Conservation (phyloP, 768 basidiomycete genomes). For the Russula sp. region DNA sequence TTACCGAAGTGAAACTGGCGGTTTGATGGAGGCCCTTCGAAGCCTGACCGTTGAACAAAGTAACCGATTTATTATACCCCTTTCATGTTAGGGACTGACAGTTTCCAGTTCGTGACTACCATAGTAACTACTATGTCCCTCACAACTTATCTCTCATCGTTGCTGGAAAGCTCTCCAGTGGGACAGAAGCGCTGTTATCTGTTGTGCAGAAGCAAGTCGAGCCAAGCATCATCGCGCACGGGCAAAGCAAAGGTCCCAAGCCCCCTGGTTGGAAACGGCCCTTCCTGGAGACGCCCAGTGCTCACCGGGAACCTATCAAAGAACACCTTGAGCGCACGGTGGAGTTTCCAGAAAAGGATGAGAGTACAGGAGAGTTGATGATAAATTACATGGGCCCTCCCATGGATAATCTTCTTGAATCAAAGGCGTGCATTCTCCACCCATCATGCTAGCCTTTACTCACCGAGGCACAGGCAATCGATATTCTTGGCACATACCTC, state of each 20-base stretch:
- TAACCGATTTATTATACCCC: conserved; percentile 31
- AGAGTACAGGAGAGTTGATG: conserved; percentile 83
- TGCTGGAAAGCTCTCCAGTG: conserved; percentile 76
- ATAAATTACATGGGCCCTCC: conserved; percentile 77
- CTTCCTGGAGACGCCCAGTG: conserved; percentile 83
- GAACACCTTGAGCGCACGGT: conserved; percentile 56
- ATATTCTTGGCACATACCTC: conserved; percentile 81
- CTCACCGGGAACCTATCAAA: conserved; percentile 48
- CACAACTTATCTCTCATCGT: conserved; percentile 90
- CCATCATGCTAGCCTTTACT: neutral
- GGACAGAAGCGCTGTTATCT: conserved; percentile 67
- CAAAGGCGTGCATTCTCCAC: conserved; percentile 43
- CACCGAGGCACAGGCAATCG: conserved; percentile 54
- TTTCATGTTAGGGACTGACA: conserved; percentile 13
- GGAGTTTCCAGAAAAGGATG: conserved; percentile 96
- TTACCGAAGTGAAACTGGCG: conserved; percentile 95
- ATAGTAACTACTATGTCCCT: conserved; percentile 84
- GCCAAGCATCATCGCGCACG: conserved; percentile 70
- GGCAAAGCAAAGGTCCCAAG: conserved; percentile 59
- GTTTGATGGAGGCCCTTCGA: conserved; percentile 87
- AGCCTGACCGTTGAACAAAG: conserved; percentile 85
- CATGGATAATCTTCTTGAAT: conserved; percentile 61
- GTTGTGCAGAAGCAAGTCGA: conserved; percentile 83
- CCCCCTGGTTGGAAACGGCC: conserved; percentile 90
- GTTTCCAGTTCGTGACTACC: conserved; percentile 79